phyloP scores from a whole-genome alignment of 2,329 filamentous ascomycete genomes.

The Emergomyces orientalis region DNA sequence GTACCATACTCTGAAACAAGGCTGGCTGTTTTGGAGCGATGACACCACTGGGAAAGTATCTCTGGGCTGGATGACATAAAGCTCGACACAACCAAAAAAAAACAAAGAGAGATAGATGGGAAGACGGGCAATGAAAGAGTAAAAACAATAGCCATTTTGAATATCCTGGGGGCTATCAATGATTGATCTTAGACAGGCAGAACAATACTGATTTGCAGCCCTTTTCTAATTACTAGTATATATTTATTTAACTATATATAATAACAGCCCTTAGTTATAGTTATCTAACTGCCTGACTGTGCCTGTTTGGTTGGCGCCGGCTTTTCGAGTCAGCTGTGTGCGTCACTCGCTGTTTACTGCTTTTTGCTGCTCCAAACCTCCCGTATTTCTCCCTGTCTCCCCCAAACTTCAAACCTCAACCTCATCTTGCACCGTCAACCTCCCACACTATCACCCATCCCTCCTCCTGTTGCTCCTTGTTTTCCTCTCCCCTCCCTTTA shows the following conservation, averaged over 20 bases:
- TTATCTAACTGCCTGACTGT: not conserved
- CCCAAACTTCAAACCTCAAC: not conserved
- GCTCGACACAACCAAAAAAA: not conserved
- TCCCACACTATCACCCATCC: not conserved
- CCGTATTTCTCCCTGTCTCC: not conserved
- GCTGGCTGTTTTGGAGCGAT: not conserved
- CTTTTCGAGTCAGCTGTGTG: conserved; percentile 4
- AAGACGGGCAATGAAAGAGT: not conserved
- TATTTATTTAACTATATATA: no score
- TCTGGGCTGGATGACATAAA: not conserved
- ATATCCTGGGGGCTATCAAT: not conserved
- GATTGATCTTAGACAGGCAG: not conserved
- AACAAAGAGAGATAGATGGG: not conserved
- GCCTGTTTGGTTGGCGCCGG: not conserved
- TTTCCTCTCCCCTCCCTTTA: not conserved
- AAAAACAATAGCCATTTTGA: not conserved
- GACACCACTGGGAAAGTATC: not conserved
- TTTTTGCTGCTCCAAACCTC: not conserved
- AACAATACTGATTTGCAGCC: not conserved
- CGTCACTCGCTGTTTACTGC: not conserved
- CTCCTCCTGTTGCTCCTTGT: not conserved
- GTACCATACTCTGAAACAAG: not conserved
- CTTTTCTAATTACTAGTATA: no score
- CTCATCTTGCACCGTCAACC: not conserved
- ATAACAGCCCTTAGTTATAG: no score